phyloP scores from a whole-genome alignment of 352 stramenopile species.

The Globisporangium paroecandrum region DNA sequence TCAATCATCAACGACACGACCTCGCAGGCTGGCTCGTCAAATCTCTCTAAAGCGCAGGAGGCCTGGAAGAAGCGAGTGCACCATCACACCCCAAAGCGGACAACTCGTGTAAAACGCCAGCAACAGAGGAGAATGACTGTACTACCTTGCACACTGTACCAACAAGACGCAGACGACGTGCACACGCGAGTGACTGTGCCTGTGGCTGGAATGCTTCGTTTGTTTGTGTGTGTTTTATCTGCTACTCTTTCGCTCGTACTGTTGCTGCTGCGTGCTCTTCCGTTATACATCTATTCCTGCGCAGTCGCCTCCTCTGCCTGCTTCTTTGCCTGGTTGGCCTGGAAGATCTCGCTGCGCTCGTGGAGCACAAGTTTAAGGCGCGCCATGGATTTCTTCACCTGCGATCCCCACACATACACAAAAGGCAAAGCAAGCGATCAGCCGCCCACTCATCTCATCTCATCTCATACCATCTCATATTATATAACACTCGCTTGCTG shows the following conservation, averaged over 20 bases:
- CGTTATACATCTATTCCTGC: slow-evolving; percentile 19
- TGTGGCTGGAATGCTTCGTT: neutral
- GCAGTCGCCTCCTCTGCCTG: slow-evolving; percentile 20
- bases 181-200: neutral
- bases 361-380: slow-evolving; percentile 85
- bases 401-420: slow-evolving; percentile 4
- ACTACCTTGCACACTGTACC: neutral
- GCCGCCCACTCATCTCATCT: neutral
- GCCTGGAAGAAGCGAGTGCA: no score
- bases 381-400: slow-evolving; percentile 87
- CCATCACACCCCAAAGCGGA: no score
- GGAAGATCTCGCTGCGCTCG: slow-evolving; percentile 76
- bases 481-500: neutral
- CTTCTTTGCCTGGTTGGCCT: slow-evolving; percentile 67
- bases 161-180: neutral
- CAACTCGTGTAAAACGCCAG: no score
- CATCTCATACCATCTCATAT: neutral
- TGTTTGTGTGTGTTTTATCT: neutral
- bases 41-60: no score
- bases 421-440: neutral
- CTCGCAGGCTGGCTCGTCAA: no score
- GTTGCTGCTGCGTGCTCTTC: neutral
- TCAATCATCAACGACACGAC: no score
- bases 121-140: no score
- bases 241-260: neutral